Evolutionary conservation across 177 flowering plant species (phyloP), one percentile per base, ranked within the genome.

Genomic region (Tripterygium wilfordii): DNA sequence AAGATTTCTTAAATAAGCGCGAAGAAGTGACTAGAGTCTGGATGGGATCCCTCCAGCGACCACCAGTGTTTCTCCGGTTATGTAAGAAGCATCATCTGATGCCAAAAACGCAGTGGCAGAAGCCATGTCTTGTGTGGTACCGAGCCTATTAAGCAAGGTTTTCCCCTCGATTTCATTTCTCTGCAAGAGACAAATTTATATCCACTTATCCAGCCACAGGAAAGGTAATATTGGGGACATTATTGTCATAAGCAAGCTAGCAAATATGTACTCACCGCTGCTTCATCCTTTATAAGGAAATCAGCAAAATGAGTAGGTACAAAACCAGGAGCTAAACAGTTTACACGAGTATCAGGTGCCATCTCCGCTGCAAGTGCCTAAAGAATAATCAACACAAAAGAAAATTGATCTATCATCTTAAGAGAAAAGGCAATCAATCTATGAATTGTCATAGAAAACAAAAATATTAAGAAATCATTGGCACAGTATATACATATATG

Each of bases 121-220:
- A 41, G 85, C 99, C 92, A 94, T 90, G 64, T 94, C 99, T 36
- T 62, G 74, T n/a, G 88, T 76, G 28, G 95, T 94, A 25, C 99
- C 97, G 21, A 89, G 85, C 64, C 95, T 75, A 25, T 70, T 65
- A 10, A 90, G 82, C 25, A 77, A 30, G 17, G 85, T 74, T 53
- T 43, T 67, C 17, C 55, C 76, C 66, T 76, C 85, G 16, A 83
- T 23, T 2, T 26, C 40, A 36, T 62, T 67, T 64, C 76, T 81
- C 99, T 94, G 69, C 48, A 67, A 27, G n/a, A n/a, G n/a, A n/a
- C n/a, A n/a, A n/a, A n/a, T n/a, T n/a, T n/a, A n/a, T 16, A 26
- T 28, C 36, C 4, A 19, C 23, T 32, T 35, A 17, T 16, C 30
- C 26, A 54, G 5, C 13, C 2, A n/a, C 17, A 17, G 4, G 29